Evolutionary conservation across 202 grass and related monocot species (phyloP).

Genomic region (Hordeum pubiflorum): DNA sequence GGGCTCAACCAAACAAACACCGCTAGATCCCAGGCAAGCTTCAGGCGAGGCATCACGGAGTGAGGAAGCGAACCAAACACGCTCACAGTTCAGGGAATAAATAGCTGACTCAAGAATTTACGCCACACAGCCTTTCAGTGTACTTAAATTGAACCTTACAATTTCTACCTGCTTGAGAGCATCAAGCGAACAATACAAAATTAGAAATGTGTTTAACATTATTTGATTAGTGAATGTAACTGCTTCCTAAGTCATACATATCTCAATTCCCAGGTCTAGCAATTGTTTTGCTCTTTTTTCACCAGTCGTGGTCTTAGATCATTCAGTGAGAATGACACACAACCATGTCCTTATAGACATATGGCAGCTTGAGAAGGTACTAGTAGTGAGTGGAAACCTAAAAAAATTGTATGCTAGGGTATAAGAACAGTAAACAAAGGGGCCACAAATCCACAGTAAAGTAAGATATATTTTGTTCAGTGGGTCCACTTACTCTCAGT

Average conservation of each 20-base stretch:
- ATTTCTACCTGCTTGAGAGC: constrained; percentile 1
- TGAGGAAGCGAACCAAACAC: too few species aligned
- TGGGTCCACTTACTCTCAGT: constrained; percentile 67
- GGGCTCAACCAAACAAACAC: too few species aligned
- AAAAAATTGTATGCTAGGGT: background rate
- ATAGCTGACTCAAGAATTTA: constrained; percentile 3
- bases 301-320: background rate
- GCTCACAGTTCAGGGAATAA: background rate
- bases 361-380: constrained; percentile 8
- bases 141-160: constrained; percentile 5
- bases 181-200: constrained; percentile 8
- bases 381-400: background rate
- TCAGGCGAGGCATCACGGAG: too few species aligned
- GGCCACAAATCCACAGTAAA: background rate
- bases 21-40: too few species aligned
- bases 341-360: constrained; percentile 2
- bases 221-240: background rate
- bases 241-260: constrained; percentile 15
- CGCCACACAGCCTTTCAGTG: background rate
- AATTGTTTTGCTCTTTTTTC: constrained; percentile 6
- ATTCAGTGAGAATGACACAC: background rate
- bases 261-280: background rate
- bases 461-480: constrained; percentile 4
- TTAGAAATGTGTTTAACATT: background rate
- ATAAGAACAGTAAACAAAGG: constrained; percentile 1